Percentiles rank a stretch among this genome's conserved stretches.
Evolutionary conservation across 495 filamentous ascomycete genomes (phyloP).

Genomic region (Penicillium cataractarum): DNA sequence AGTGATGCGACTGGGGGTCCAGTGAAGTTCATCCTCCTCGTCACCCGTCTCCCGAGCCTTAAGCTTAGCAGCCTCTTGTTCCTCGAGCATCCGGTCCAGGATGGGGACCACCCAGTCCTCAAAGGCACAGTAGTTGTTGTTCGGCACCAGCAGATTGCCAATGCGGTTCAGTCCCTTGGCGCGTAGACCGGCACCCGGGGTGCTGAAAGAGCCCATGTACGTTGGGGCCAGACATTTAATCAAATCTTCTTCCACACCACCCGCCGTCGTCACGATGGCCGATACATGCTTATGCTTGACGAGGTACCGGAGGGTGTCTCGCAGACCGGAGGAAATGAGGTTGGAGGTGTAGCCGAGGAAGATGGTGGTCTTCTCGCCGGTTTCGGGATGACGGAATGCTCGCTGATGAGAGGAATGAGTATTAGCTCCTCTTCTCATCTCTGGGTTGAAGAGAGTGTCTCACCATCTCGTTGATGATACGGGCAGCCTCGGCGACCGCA

Average conservation of each 20-base stretch:
- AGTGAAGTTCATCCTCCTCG: conserved; percentile 72
- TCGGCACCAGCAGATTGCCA: conserved; percentile 94
- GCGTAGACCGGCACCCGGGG: conserved; percentile 73
- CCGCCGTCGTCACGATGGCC: conserved; percentile 91
- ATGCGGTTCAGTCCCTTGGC: conserved; percentile 89
- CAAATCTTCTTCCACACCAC: conserved; percentile 96
- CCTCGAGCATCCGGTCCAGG: conserved; percentile 84
- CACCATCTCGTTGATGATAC: conserved; percentile 96
- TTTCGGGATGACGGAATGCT: conserved; percentile 73
- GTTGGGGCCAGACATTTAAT: conserved; percentile 97
- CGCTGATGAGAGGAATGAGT: conserved; percentile 49
- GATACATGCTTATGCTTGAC: conserved; percentile 90
- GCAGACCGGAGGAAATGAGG: conserved; percentile 91
- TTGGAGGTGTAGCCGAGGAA: conserved; percentile 98
- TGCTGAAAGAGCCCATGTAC: conserved; percentile 83
- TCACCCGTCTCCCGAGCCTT: conserved; percentile 48
- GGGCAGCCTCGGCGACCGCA: conserved; percentile 78
- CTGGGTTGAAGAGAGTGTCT: neutral
- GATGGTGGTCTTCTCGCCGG: conserved; percentile 77
- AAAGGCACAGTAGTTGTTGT: conserved; percentile 94
- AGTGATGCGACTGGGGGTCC: conserved; percentile 91
- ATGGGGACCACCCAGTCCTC: conserved; percentile 97
- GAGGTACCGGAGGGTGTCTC: conserved; percentile 88
- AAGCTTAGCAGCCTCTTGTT: conserved; percentile 76
- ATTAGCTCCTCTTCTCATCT: neutral